Conservation (phyloP, 768 basidiomycete genomes). For the Boletus subparvulus region DNA sequence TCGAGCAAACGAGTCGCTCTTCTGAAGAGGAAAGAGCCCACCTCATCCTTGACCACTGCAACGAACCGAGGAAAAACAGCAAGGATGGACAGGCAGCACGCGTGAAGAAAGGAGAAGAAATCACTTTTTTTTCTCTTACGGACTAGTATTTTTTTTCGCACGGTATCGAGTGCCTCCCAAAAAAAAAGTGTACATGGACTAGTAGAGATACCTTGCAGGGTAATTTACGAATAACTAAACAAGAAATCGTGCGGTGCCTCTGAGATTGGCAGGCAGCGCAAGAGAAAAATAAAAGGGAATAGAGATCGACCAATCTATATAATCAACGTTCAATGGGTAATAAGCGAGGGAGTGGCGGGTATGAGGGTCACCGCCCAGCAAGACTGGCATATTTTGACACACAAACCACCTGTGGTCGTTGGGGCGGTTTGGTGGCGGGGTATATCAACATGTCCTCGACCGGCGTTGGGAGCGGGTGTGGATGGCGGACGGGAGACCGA, state of each 20-base stretch:
- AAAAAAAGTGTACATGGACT: background rate
- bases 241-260: background rate
- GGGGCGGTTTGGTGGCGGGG: constrained; percentile 12
- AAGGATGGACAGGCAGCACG: constrained; percentile 19
- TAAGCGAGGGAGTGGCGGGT: background rate
- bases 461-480: constrained; percentile 58
- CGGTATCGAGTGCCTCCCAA: constrained; percentile 1
- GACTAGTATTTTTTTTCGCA: constrained; percentile 10
- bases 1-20: constrained; percentile 19
- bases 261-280: background rate
- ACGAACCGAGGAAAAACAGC: constrained; percentile 11
- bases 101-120: background rate
- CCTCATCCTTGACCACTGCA: constrained; percentile 9
- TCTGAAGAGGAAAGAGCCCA: constrained; percentile 29
- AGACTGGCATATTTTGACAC: constrained; percentile 33
- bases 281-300: background rate
- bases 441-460: constrained; percentile 48
- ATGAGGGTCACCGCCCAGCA: constrained; percentile 28
- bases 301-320: constrained; percentile 1
- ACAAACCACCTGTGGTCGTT: constrained; percentile 11
- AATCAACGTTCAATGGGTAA: background rate
- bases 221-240: constrained; percentile 31
- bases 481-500: constrained; percentile 7
- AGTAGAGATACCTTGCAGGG: background rate
- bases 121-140: background rate